phyloP scores from a whole-genome alignment of 805 yeast species.

The Kodamaea neixiangensis region DNA sequence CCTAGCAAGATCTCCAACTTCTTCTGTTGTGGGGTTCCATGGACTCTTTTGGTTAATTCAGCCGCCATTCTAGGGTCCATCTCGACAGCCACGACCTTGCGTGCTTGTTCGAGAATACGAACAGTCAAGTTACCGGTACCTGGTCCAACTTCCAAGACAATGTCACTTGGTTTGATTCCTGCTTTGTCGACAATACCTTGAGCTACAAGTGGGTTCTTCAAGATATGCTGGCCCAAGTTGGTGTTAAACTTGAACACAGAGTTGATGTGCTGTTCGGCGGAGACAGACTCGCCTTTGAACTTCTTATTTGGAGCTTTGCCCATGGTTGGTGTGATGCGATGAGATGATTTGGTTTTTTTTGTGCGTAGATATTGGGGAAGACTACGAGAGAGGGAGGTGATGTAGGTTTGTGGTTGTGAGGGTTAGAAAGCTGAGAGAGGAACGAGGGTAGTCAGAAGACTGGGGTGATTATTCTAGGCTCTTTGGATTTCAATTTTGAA shows the following conservation, averaged over 20 bases:
- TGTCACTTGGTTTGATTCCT: constrained; percentile 85
- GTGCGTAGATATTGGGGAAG: not conserved
- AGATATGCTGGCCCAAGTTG: constrained; percentile 93
- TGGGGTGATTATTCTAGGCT: too few species aligned
- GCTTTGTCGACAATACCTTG: constrained; percentile 99
- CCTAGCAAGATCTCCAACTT: constrained; percentile 90
- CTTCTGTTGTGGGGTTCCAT: constrained; percentile 92
- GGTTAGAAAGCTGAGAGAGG: not conserved
- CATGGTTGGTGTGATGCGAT: constrained; percentile 35
- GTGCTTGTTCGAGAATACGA: constrained; percentile 86
- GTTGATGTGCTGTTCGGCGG: constrained; percentile 69
- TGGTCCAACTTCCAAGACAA: constrained; percentile 95
- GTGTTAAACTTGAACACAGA: constrained; percentile 96
- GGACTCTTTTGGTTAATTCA: constrained; percentile 94
- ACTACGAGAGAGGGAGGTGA: not conserved
- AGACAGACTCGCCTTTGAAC: constrained; percentile 56
- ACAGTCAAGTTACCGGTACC: constrained; percentile 99
- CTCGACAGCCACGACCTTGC: constrained; percentile 93
- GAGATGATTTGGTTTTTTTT: constrained; percentile 3
- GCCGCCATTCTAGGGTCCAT: constrained; percentile 99
- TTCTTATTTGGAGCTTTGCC: constrained; percentile 67
- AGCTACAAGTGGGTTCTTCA: constrained; percentile 94
- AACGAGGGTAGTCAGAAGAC: too few species aligned
- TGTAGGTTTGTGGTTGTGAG: too few species aligned
- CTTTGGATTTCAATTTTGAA: too few species aligned